Base-by-base conservation (phyloP, 2,329 filamentous ascomycete species). In the Fusarium pseudocircinatum region DNA sequence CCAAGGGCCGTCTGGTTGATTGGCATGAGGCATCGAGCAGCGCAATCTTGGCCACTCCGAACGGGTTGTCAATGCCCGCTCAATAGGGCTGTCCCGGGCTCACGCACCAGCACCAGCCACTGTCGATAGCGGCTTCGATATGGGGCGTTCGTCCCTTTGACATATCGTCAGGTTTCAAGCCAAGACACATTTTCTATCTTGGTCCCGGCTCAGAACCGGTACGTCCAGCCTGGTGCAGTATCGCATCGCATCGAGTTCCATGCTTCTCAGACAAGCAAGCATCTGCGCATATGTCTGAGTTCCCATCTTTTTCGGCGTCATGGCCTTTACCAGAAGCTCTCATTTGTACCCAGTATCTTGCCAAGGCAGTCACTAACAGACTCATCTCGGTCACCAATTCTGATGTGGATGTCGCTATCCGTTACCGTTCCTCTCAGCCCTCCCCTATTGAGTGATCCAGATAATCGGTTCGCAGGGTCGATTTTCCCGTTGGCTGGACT, bases 21-120 rank as follows among this genome's bases (percentile, higher is more conserved):
- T 60, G 61, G 70, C 71, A 75, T 78, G 71, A 63, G 70, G 75
- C 73, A 77, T 77, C 77, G 73, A 72, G 54, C 50, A 52, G 63
- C 59, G 74, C 74, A 78, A 78, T 78, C 63, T 78, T 75, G 71
- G 75, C 60, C 57, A 63, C 50, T 58, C 75, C 75, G 75, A 74
- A 62, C 47, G 54, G 49, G 49, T 61, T 44, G 46, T 39, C 39
- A 50, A 60, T 46, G 37, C 49, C 43, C 54, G 50, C 28, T 70
- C 64, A 59, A 72, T 76, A 77, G 71, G 75, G 75, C 75, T 77
- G 64, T 60, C 70, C 67, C 39, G 54, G 67, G 66, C 73, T 63
- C 63, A 42, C 36, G 26, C 50, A 30, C 26, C 26, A 28, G 20
- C 50, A 59, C 62, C 69, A 63, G 49, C 52, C 53, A 63, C 67